Base-by-base conservation (phyloP, 495 filamentous ascomycete species). In the Glarea lozoyensis region DNA sequence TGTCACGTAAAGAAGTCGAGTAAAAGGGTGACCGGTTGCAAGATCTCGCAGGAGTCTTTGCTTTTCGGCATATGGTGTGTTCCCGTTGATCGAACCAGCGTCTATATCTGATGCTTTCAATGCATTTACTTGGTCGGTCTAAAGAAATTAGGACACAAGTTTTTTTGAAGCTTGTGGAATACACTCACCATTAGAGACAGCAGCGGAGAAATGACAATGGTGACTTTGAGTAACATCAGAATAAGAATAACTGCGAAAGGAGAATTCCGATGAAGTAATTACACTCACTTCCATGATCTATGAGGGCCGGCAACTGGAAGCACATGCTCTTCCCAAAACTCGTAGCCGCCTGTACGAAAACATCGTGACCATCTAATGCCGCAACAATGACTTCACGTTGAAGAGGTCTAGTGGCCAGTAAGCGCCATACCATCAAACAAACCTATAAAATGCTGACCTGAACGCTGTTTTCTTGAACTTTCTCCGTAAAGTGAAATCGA, bases 311-410 rank as follows among this genome's bases (percentile, higher is more conserved):
- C 2, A 97, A 69, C 53, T 97, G 90, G 52, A 90, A 97, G 62
- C 90, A 96, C 17, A 97, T 59, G 56, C 86, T 94, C 60, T 97
- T 97, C 11, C 90, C 90, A 56, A 94, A 94, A 1, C 86, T 92
- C 2, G 90, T 97, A n/a, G 88, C 89, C 24, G 90, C 90, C 60
- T 95, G 90, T 1, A 97, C 72, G 56, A 94, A 96, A 19, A 97
- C 82, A 82, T 97, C 90, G 33, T 90, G 68, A 13, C 86, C 83
- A 36, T 84, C 79, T 13, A 96, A 69, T 2, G 84, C 81, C 20
- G 86, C 82, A 18, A 65, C 60, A 30, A 97, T 93, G 32, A 95
- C 88, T 42, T 97, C 87, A 43, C 86, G 72, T 55, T 97, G 90
- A 4, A 83, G 68, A 15, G 88, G 88, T 52, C 89, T 88, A 10